Base-by-base conservation (phyloP, 2,329 filamentous ascomycete species). In the Aureobasidium pullulans region DNA sequence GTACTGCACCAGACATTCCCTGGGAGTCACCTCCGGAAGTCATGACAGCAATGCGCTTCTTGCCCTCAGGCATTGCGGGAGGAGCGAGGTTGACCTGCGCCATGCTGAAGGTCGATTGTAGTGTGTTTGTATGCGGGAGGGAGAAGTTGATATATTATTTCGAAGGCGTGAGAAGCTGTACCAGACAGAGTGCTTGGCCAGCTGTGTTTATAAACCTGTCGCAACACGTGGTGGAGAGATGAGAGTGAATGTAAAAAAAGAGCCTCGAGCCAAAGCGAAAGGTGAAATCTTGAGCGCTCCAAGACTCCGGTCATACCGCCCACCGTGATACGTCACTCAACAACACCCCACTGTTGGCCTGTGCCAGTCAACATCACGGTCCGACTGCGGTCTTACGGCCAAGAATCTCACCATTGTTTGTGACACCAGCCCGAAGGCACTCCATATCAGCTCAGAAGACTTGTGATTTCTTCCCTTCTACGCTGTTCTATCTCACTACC, bases 1-100 rank as follows among this genome's bases (percentile, higher is more conserved):
- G 84, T 39, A 96, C 90, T 37, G 89, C 89, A 62, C 86, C 90
- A 75, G 94, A 96, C 92, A 96, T 96, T 72, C 92, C 92, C 2
- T 90, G 92, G 65, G 90, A 90, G 80, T 96, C 92, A 70, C 92
- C 92, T 70, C 92, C 92, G 66, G 89, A 95, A 70, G 92, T 96
- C 87, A 96, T 90, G 73, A 96, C 85, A 65, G 87, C 92, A 72
- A 96, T 93, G 64, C 82, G 79, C 70, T 84, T 82, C 72, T 81
- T 82, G 59, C 52, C 59, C 52, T 16, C 32, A 31, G 59, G 59
- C 59, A 61, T 52, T 8, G 43, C 46, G 16, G 59, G 28, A 28
- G 59, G 52, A 28, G 59, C 50, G 23, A 61, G 40, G 44, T 59
- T 61, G 46, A 59, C 54, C 32, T 61, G 60, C 29, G 60, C 60